Base-by-base conservation (phyloP, 495 filamentous ascomycete species). In the Recurvomyces mirabilis region DNA sequence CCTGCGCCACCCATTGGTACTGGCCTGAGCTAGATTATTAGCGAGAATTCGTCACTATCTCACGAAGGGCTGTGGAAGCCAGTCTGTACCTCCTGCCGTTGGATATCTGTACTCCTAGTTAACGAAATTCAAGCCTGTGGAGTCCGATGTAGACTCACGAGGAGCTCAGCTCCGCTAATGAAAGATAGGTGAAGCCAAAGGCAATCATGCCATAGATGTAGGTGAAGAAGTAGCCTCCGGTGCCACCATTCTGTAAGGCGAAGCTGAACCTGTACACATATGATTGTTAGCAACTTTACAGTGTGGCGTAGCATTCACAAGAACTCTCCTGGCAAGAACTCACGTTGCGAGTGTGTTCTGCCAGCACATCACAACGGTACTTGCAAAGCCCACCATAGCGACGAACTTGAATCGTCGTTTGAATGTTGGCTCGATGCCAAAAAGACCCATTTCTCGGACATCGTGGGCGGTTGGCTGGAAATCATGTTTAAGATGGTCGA, bases 1-100 rank as follows among this genome's bases (percentile, higher is more conserved):
- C 9, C 9, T 15, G 9, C 17, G 17, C 37, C 26, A 45, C 62
- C 69, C 68, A 73, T 38, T 73, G 69, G 31, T 73, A 73, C 41
- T 73, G 70, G 2, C 69, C n/a, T n/a, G n/a, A n/a, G n/a, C n/a
- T n/a, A n/a, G n/a, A n/a, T n/a, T n/a, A n/a, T n/a, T n/a, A n/a
- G n/a, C n/a, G n/a, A n/a, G n/a, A n/a, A n/a, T n/a, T n/a, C n/a
- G n/a, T n/a, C n/a, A n/a, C n/a, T n/a, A n/a, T n/a, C n/a, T n/a
- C n/a, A n/a, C n/a, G n/a, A n/a, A n/a, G n/a, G n/a, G n/a, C n/a
- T n/a, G n/a, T n/a, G n/a, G n/a, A n/a, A n/a, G n/a, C n/a, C n/a
- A n/a, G n/a, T n/a, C n/a, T n/a, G n/a, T n/a, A n/a, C n/a, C 69
- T 17, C 41, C 41, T 4, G 41, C 41, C 14, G 41, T 43, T n/a